Base-by-base conservation (phyloP, 2,329 filamentous ascomycete genomes). In the Colletotrichum horii region DNA sequence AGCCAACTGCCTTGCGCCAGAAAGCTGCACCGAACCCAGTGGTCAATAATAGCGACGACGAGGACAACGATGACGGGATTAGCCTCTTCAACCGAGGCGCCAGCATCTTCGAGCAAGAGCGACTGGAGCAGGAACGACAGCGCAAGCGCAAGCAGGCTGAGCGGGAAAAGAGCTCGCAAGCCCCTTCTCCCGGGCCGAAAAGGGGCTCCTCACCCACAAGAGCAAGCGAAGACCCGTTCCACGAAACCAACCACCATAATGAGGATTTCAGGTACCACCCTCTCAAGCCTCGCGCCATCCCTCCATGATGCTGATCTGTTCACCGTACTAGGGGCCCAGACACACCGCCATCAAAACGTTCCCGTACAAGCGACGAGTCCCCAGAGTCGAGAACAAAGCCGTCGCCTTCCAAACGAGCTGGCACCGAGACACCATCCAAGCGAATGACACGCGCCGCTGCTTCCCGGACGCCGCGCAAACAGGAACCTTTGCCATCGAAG, bases 61-160 rank as follows among this genome's bases (percentile, higher is more conserved):
- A 82, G 12, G 81, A 82, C 19, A 82, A 86, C 52, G 84, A 83
- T 32, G 84, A 86, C 66, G 81, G 80, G 4, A 83, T 91, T 14
- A 83, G 83, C 3, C 82, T 91, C 8, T 92, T 92, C 77, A 85
- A 86, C 56, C 87, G 88, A 7, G 84, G 88, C 15, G 88, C 87
- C 76, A 84, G 88, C 73, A 89, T 90, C 80, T 89, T 88, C 66
- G 84, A 86, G 8, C 83, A 85, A 43, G 80, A 88, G 36, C 80
- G 84, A 16, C 32, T 38, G 34, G 85, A 88, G 36, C 83, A 81
- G 48, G 82, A 85, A 77, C 76, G 78, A 19, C 78, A 77, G 36
- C 74, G 71, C 38, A 77, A 78, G 66, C 69, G 68, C 30, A 78
- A 78, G 71, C 69, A 72, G 24, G 69, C 67, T 8, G 38, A 79